Percentiles rank a stretch among this genome's conserved stretches.
These are phyloP conservation scores for Lupinus albus DNA, from an alignment of 306 rosid species.

Conservation along the genomic window DNA sequence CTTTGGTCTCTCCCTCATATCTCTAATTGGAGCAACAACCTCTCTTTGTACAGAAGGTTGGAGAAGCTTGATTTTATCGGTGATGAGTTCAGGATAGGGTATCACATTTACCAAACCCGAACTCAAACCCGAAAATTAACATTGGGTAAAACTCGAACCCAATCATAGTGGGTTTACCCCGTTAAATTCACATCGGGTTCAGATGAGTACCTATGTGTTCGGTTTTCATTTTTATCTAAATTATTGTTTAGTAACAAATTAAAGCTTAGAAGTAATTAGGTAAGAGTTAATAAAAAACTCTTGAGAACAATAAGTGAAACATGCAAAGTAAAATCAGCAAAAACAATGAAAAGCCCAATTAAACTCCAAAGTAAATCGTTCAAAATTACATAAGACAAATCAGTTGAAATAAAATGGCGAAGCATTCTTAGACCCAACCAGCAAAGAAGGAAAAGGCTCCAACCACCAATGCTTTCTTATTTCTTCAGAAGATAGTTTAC, in stretches of 20 bases:
- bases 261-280: no score
- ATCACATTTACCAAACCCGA: no score
- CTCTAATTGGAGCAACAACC: not conserved
- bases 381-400: conserved; percentile 33
- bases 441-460: conserved; percentile 35
- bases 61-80: conserved; percentile 51
- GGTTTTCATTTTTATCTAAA: no score
- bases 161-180: no score
- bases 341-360: conserved; percentile 34
- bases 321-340: conserved; percentile 14
- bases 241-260: no score
- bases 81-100: no score
- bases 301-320: conserved; percentile 4
- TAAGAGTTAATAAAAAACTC: no score
- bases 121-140: no score
- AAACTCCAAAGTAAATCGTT: conserved; percentile 8
- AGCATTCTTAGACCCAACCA: conserved; percentile 35
- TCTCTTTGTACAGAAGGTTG: not conserved
- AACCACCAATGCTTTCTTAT: conserved; percentile 37
- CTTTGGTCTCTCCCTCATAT: not conserved
- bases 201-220: no score
- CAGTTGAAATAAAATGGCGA: conserved; percentile 40
- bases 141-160: no score
- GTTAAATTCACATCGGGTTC: no score
- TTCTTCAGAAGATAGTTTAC: conserved; percentile 33